Evolutionary conservation across 768 basidiomycete genomes (phyloP), one percentile per base, ranked within the genome.

Genomic region (Kondoa malvinella): DNA sequence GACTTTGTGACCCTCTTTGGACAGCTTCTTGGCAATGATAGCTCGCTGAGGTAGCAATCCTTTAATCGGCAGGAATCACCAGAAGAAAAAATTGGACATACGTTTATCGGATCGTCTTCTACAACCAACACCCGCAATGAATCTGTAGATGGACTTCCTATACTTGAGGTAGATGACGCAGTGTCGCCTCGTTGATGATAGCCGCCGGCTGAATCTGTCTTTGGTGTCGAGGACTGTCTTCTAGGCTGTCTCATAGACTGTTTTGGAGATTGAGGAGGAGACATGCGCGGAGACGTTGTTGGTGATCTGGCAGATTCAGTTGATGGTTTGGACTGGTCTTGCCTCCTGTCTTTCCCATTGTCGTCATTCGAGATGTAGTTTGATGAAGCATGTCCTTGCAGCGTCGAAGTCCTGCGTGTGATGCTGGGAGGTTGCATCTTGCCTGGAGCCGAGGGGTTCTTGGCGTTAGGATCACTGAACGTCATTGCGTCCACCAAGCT

Each of bases 11-110:
- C 85, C 86, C 72, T 84, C 85, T 70, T 83, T 78, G 16, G 79
- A 79, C 62, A 91, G 78, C 15, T 87, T 81, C 74, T 87, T 87
- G 4, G 81, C 80, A 0, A 90, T 80, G 26, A 90, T 84, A 62
- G 79, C 81, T 8, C 84, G 83, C 74, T 90, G 89, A 73, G 89
- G 83, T 57, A 82, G 80, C 84, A 87, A 67, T 0, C 72, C 56
- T 4, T 66, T 67, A 32, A 60, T 21, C 25, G 25, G 65, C 16
- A 4, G 14, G 56, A 34, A 4, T 26, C 3, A 30, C 31, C 25
- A 50, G 31, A 56, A 25, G 61, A 21, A 33, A 32, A n/a, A n/a
- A n/a, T n/a, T n/a, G n/a, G 61, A 31, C 61, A 15, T 32, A 63
- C 61, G 8, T 50, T 50, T 50, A 65, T 64, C 31, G 50, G 62